phyloP scores from a whole-genome alignment of 2,329 filamentous ascomycete genomes.

The Cadophora luteo-olivacea region DNA sequence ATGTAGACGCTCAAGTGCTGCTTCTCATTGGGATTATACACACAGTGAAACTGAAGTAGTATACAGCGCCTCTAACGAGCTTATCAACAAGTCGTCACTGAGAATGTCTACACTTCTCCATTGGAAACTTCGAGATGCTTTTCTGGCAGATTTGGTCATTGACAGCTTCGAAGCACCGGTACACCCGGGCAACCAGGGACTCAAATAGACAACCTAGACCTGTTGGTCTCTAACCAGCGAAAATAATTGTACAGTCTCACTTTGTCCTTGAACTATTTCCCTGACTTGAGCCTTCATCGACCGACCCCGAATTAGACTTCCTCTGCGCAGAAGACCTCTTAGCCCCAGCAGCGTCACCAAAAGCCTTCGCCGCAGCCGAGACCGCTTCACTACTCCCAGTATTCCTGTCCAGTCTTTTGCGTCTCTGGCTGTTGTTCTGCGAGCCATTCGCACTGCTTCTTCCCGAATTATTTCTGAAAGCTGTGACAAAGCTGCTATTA shows the following conservation, averaged over 20 bases:
- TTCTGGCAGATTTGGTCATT: neutral
- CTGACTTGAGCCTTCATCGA: neutral
- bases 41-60: neutral
- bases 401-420: constrained; percentile 14
- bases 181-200: neutral
- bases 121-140: neutral
- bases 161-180: neutral
- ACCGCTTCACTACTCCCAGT: constrained; percentile 31
- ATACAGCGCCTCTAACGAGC: too few species aligned
- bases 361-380: constrained; percentile 30
- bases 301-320: neutral
- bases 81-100: neutral
- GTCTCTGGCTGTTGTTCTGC: constrained; percentile 20
- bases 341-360: constrained; percentile 12
- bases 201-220: neutral
- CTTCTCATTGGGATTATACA: too few species aligned
- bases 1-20: too few species aligned
- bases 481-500: constrained; percentile 38
- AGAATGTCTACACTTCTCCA: neutral
- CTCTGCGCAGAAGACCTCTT: constrained; percentile 11
- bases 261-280: neutral
- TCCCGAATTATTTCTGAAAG: constrained; percentile 37
- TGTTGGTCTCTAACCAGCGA: neutral
- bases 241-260: neutral
- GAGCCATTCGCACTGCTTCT: constrained; percentile 26